These are phyloP conservation scores for Trichoderma aggressivum DNA, from an alignment of 2,329 filamentous ascomycete genomes.

Conservation along the genomic window DNA sequence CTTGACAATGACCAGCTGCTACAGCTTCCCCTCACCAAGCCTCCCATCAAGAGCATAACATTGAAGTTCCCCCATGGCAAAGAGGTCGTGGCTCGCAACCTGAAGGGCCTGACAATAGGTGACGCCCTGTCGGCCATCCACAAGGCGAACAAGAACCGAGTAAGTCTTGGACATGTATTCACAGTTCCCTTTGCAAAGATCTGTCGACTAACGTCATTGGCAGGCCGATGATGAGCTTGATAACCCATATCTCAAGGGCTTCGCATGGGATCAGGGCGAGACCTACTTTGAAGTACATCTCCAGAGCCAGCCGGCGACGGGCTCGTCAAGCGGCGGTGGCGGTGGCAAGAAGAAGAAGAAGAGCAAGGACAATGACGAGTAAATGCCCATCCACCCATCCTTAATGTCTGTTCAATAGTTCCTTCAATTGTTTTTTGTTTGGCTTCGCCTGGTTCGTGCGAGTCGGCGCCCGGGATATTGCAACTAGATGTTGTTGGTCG, in stretches of 20 bases:
- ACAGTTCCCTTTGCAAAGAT: neutral
- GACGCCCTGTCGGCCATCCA: constrained; percentile 93
- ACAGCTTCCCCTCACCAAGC: constrained; percentile 74
- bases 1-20: constrained; percentile 83
- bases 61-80: constrained; percentile 85
- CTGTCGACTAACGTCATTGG: neutral
- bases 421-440: constrained; percentile 37
- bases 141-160: constrained; percentile 96
- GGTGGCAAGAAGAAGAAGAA: constrained; percentile 71
- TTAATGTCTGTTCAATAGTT: constrained; percentile 41
- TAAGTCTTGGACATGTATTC: constrained; percentile 40
- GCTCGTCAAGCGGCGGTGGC: constrained; percentile 31
- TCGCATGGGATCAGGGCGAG: constrained; percentile 96
- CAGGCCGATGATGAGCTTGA: constrained; percentile 91
- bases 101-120: constrained; percentile 95
- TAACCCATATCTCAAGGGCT: constrained; percentile 81
- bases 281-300: constrained; percentile 84
- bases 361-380: constrained; percentile 53
- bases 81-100: constrained; percentile 79
- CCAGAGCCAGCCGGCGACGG: constrained; percentile 61
- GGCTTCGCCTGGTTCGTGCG: constrained; percentile 39
- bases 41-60: constrained; percentile 90
- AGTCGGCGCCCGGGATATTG: constrained; percentile 43
- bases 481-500: constrained; percentile 41
- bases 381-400: constrained; percentile 25